Evolutionary conservation across 2,329 filamentous ascomycete genomes (phyloP).

Genomic region (Ambrosiella cleistominuta): DNA sequence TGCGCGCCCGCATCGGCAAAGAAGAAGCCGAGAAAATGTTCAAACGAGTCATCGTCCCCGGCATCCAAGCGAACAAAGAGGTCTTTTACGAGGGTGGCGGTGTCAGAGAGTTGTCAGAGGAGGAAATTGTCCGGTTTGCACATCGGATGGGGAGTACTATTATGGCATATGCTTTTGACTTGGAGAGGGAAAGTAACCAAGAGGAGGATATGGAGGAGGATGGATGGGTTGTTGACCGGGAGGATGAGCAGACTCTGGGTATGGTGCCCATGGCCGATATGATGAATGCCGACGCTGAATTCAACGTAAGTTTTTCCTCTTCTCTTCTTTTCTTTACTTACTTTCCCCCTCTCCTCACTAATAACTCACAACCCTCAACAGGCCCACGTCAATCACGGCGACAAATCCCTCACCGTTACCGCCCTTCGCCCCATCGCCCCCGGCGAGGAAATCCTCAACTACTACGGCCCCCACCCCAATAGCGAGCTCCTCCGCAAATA

Average conservation of each 20-base stretch:
- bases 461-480: conserved; percentile 71
- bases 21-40: conserved; percentile 55
- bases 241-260: conserved; percentile 46
- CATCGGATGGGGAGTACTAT: conserved; percentile 77
- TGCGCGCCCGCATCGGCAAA: conserved; percentile 61
- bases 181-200: conserved; percentile 38
- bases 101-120: conserved; percentile 23
- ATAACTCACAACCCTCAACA: conserved; percentile 15
- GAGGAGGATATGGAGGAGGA: conserved; percentile 41
- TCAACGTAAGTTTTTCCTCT: conserved; percentile 35
- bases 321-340: background rate
- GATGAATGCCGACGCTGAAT: conserved; percentile 74
- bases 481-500: conserved; percentile 71
- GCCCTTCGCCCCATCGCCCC: conserved; percentile 48
- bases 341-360: background rate
- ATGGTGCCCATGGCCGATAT: conserved; percentile 88
- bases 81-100: conserved; percentile 28
- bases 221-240: conserved; percentile 47
- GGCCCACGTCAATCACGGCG: conserved; percentile 37
- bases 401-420: conserved; percentile 48
- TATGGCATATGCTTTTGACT: conserved; percentile 85
- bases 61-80: conserved; percentile 27
- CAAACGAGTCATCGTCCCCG: conserved; percentile 31
- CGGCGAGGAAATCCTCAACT: conserved; percentile 69
- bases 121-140: conserved; percentile 34